Evolutionary conservation across 768 basidiomycete species (phyloP).

Genomic region (Fomitopsis pulvina): DNA sequence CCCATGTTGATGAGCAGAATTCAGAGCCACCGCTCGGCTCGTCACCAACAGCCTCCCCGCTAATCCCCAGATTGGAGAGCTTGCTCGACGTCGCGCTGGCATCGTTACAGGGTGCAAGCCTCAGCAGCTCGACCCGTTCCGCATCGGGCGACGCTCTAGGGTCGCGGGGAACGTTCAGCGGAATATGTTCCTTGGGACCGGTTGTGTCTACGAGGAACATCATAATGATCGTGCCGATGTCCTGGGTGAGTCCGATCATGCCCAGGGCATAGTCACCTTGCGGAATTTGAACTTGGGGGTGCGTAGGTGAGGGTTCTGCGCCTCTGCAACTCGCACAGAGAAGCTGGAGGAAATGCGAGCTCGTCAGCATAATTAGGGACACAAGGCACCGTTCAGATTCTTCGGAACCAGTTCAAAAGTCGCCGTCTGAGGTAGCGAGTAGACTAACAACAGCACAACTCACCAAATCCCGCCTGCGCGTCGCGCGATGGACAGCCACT

Average conservation of each 20-base stretch:
- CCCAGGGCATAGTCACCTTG: constrained; percentile 13
- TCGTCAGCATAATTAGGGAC: no score
- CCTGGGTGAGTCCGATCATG: constrained; percentile 10
- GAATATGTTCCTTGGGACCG: not conserved
- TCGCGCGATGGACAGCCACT: no score
- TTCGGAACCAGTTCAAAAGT: no score
- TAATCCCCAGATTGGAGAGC: not conserved
- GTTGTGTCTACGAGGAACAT: constrained; percentile 8
- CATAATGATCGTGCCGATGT: constrained; percentile 7
- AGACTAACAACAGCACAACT: no score
- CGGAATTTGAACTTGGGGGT: constrained; percentile 11
- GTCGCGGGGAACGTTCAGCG: no score
- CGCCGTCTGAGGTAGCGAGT: no score
- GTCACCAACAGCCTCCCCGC: not conserved
- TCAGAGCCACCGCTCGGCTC: constrained; percentile 2
- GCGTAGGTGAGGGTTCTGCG: constrained; percentile 11
- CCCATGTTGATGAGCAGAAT: not conserved
- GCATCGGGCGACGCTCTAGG: not conserved
- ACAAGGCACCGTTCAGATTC: no score
- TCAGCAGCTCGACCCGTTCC: not conserved
- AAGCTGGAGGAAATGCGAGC: no score
- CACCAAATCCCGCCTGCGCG: no score
- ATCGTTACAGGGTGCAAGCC: not conserved
- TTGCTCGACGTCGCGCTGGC: not conserved
- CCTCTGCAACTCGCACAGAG: constrained; percentile 15